Evolutionary conservation across 257 asterid genomes (phyloP).

Genomic region (Petunia axillaris): DNA sequence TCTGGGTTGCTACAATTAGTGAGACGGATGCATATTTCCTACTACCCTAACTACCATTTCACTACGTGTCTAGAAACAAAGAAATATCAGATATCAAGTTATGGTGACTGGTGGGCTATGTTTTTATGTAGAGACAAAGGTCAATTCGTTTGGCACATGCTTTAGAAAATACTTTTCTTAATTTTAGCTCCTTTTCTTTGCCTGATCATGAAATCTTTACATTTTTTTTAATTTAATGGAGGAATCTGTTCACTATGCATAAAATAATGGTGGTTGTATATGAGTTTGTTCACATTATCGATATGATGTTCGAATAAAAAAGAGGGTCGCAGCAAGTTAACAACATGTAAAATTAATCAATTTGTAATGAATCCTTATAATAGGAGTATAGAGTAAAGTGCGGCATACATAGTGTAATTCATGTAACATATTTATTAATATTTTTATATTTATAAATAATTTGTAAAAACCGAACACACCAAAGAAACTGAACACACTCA

Average conservation of each 20-base stretch:
- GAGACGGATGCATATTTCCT: conserved; percentile 19
- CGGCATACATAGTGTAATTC: too few species aligned
- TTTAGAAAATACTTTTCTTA: background rate
- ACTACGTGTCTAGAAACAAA: conserved; percentile 22
- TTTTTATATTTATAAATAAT: too few species aligned
- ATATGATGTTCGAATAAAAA: background rate
- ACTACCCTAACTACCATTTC: conserved; percentile 20
- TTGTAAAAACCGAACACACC: too few species aligned
- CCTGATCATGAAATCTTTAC: background rate
- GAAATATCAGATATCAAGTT: background rate
- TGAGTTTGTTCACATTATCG: background rate
- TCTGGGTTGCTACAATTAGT: conserved; percentile 3
- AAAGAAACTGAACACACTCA: too few species aligned
- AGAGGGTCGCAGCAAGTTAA: too few species aligned
- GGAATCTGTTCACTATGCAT: background rate
- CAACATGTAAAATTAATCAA: too few species aligned
- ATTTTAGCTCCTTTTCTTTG: background rate
- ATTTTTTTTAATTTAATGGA: background rate
- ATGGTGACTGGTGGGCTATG: background rate
- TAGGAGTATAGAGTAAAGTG: background rate
- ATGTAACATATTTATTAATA: too few species aligned
- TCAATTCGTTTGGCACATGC: conserved; percentile 28
- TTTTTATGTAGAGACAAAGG: conserved; percentile 10
- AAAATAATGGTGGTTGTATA: background rate
- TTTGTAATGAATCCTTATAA: background rate